These are phyloP conservation scores for Hypomyces rosellus DNA, from an alignment of 2,329 filamentous ascomycete species.

Conservation along the genomic window DNA sequence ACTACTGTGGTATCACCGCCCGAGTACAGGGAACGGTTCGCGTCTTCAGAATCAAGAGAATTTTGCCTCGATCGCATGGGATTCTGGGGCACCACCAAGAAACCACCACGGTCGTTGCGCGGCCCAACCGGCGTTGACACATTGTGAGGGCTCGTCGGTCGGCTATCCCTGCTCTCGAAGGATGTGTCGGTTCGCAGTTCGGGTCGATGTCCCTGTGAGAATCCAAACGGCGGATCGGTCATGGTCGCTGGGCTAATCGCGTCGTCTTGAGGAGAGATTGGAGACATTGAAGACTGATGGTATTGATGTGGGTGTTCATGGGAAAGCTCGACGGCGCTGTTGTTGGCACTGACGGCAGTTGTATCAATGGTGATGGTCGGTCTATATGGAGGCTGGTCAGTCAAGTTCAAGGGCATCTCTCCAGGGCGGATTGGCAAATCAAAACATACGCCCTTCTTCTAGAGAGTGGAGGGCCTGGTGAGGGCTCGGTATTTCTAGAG, in stretches of 20 bases:
- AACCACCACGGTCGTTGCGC: slow-evolving; percentile 43
- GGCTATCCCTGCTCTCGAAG: slow-evolving; percentile 60
- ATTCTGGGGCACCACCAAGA: slow-evolving; percentile 60
- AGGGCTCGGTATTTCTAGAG: slow-evolving; percentile 14
- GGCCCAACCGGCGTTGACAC: slow-evolving; percentile 53
- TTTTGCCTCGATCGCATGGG: slow-evolving; percentile 55
- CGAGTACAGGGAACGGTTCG: slow-evolving; percentile 50
- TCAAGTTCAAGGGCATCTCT: neutral
- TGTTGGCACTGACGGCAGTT: slow-evolving; percentile 31
- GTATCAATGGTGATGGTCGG: slow-evolving; percentile 52
- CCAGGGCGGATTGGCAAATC: neutral
- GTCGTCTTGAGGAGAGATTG: slow-evolving; percentile 33
- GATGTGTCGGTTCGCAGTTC: slow-evolving; percentile 51
- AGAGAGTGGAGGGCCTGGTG: slow-evolving; percentile 15
- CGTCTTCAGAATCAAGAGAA: slow-evolving; percentile 63
- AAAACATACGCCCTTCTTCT: slow-evolving; percentile 32
- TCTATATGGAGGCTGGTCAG: slow-evolving; percentile 24
- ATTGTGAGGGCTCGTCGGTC: slow-evolving; percentile 67
- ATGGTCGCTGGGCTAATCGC: slow-evolving; percentile 34
- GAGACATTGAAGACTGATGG: slow-evolving; percentile 22
- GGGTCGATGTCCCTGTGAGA: slow-evolving; percentile 20
- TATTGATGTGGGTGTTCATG: slow-evolving; percentile 18
- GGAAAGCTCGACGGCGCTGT: slow-evolving; percentile 23
- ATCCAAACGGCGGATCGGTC: slow-evolving; percentile 25
- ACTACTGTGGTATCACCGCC: slow-evolving; percentile 58